Percentiles rank a stretch among this genome's conserved stretches.
Conservation (phyloP, 305 asterid genomes). For the Withania somnifera region DNA sequence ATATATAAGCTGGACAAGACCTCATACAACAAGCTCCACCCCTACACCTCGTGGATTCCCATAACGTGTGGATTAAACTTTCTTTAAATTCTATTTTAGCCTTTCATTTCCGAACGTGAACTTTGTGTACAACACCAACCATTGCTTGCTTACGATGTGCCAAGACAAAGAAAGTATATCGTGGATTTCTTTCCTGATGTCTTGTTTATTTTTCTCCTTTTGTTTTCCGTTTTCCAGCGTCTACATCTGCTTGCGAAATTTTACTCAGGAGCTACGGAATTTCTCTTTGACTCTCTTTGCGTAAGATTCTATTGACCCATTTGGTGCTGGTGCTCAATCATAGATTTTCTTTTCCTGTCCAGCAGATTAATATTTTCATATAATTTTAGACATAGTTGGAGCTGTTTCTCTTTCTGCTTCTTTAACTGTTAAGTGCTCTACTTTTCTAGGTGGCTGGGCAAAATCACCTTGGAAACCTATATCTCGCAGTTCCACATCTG, state of each 20-base stretch:
- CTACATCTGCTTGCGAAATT: constrained; percentile 76
- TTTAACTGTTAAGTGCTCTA: constrained; percentile 17
- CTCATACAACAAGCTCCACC: constrained; percentile 80
- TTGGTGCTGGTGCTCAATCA: background rate
- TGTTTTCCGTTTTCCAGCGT: constrained; percentile 36
- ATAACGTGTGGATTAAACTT: constrained; percentile 48
- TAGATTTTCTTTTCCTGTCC: background rate
- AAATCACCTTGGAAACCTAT: constrained; percentile 82
- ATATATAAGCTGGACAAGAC: constrained; percentile 83
- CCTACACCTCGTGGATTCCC: constrained; percentile 96
- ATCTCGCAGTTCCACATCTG: constrained; percentile 96
- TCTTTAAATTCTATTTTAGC: background rate
- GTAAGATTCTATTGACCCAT: constrained; percentile 39
- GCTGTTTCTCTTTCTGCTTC: background rate
- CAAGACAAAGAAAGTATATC: background rate
- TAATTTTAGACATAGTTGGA: background rate
- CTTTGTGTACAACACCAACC: background rate
- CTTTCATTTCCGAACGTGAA: background rate
- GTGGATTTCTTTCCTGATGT: background rate
- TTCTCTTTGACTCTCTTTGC: constrained; percentile 79
- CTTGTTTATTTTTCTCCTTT: background rate
- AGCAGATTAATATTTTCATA: background rate
- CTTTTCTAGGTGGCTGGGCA: constrained; percentile 81
- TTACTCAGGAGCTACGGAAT: constrained; percentile 70
- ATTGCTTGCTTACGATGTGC: background rate